A percentile compares a stretch with the other conserved stretches of the same genome.
Evolutionary conservation across 1,284 basidiomycete genomes (phyloP).

Genomic region (Malassezia furfur): DNA sequence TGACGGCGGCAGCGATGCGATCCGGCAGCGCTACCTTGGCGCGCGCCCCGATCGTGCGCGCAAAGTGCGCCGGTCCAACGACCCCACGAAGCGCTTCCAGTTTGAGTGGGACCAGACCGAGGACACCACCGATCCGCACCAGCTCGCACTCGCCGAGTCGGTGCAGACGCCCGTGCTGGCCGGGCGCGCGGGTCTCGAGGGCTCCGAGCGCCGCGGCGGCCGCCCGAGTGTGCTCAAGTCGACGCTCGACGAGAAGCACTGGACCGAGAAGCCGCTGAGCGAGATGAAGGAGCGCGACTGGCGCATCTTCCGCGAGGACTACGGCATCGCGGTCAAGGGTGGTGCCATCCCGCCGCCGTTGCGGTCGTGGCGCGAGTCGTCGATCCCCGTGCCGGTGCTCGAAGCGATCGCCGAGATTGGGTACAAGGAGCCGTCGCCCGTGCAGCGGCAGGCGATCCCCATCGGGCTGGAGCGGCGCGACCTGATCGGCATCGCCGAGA

Average conservation of each 20-base stretch:
- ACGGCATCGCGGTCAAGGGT: constrained; percentile 78
- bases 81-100: constrained; percentile 67
- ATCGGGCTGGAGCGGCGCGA: constrained; percentile 92
- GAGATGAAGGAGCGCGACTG: constrained; percentile 98
- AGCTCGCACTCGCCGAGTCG: neutral
- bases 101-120: constrained; percentile 72
- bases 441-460: constrained; percentile 95
- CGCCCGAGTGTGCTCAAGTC: constrained; percentile 58
- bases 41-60: constrained; percentile 57
- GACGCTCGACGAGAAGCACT: constrained; percentile 72
- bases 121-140: constrained; percentile 26
- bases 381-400: constrained; percentile 68
- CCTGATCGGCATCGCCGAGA: constrained; percentile 95
- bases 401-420: constrained; percentile 80
- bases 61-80: constrained; percentile 73
- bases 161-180: constrained; percentile 5
- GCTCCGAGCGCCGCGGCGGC: constrained; percentile 26
- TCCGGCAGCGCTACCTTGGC: constrained; percentile 37
- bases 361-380: constrained; percentile 80
- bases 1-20: neutral
- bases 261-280: constrained; percentile 83
- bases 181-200: constrained; percentile 21
- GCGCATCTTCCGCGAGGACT: constrained; percentile 98
- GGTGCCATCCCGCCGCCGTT: constrained; percentile 85
- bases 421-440: constrained; percentile 91